These are phyloP conservation scores for Linderniella brevidens DNA, from an alignment of 257 asterid species.

Conservation along the genomic window DNA sequence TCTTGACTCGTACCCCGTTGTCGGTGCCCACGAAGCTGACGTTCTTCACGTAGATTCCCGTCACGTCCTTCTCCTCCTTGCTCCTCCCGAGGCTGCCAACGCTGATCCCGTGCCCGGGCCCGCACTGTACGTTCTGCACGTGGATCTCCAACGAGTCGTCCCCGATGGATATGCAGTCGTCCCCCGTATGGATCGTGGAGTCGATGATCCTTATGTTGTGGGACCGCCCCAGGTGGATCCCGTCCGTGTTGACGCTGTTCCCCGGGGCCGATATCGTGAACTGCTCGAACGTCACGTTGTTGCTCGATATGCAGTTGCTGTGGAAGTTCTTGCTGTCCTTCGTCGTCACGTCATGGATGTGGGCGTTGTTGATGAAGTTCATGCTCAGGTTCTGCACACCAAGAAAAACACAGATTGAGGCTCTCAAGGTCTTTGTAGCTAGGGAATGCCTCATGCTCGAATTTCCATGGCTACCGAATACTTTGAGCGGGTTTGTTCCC, in stretches of 20 bases:
- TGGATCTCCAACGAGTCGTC: conserved; percentile 13
- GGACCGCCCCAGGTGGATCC: conserved; percentile 20
- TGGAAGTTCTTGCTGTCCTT: conserved; percentile 31
- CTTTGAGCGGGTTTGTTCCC: no score
- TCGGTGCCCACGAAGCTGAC: conserved; percentile 17
- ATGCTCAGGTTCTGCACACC: conserved; percentile 22
- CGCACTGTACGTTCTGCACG: conserved; percentile 18
- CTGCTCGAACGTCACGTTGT: conserved; percentile 16
- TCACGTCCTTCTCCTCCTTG: conserved; percentile 15
- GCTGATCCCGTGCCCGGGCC: conserved; percentile 39
- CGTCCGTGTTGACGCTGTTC: conserved; percentile 26
- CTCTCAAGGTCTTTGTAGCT: no score
- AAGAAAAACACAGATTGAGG: no score
- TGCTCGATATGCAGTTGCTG: conserved; percentile 16
- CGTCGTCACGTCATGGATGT: conserved; percentile 18
- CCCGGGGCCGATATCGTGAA: conserved; percentile 16
- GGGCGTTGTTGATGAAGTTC: conserved; percentile 21
- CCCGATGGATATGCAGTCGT: conserved; percentile 34
- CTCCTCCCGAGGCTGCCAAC: conserved; percentile 26
- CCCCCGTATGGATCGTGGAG: conserved; percentile 20
- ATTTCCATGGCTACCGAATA: no score
- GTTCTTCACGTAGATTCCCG: conserved; percentile 12
- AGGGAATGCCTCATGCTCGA: no score
- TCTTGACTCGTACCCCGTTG: conserved; percentile 29
- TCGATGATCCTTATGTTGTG: neutral